Conservation (phyloP, 2,329 filamentous ascomycete species). For the Phialemoniopsis sp. region DNA sequence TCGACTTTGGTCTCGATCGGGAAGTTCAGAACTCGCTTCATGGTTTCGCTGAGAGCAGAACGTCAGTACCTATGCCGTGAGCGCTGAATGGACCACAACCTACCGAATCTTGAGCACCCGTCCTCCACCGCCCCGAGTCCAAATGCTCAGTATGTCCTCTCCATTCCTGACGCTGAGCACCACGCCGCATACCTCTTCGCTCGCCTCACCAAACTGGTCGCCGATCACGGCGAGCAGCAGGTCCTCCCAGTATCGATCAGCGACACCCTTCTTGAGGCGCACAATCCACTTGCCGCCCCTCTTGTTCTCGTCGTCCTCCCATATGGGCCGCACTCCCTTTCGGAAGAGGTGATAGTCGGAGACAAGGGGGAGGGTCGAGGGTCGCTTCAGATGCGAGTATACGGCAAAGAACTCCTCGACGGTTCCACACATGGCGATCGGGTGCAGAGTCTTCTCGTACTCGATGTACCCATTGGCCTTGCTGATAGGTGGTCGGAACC, state of each 20-base stretch:
- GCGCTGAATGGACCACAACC: slow-evolving; percentile 20
- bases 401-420: slow-evolving; percentile 90
- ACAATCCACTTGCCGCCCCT: slow-evolving; percentile 97
- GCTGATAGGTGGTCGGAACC: slow-evolving; percentile 93
- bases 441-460: slow-evolving; percentile 93
- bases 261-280: slow-evolving; percentile 92
- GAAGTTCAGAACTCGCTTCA: slow-evolving; percentile 85
- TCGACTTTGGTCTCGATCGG: slow-evolving; percentile 86
- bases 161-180: slow-evolving; percentile 92
- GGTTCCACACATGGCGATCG: slow-evolving; percentile 76
- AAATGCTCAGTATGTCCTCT: slow-evolving; percentile 96
- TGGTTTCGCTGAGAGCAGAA: slow-evolving; percentile 69
- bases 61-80: slow-evolving; percentile 13
- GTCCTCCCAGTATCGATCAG: slow-evolving; percentile 96
- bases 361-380: slow-evolving; percentile 81
- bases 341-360: slow-evolving; percentile 99
- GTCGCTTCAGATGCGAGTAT: slow-evolving; percentile 84
- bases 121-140: slow-evolving; percentile 90
- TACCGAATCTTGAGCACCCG: slow-evolving; percentile 96
- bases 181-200: slow-evolving; percentile 90
- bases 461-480: slow-evolving; percentile 86
- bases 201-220: slow-evolving; percentile 88
- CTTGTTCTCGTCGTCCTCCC: slow-evolving; percentile 98
- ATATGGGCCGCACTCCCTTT: slow-evolving; percentile 91
- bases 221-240: slow-evolving; percentile 85